A percentile compares a stretch with the other conserved stretches of the same genome.
These are phyloP conservation scores for Metarhizium rileyi DNA, from an alignment of 2,329 filamentous ascomycete genomes.

Conservation along the genomic window DNA sequence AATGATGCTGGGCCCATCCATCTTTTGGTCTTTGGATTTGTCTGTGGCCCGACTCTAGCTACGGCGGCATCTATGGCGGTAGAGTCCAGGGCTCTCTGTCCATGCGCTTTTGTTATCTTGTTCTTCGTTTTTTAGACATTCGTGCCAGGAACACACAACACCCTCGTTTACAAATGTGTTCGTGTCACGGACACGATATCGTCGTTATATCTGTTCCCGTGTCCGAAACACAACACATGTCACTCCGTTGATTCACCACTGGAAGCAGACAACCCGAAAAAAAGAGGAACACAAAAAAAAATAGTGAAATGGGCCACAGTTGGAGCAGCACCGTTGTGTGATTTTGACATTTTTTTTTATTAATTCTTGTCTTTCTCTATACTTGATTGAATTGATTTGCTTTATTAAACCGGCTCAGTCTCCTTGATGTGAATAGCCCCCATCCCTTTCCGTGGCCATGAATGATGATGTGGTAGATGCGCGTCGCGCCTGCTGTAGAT, in stretches of 20 bases:
- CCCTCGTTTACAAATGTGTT: background rate
- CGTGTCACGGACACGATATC: background rate
- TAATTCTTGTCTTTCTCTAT: background rate
- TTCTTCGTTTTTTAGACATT: background rate
- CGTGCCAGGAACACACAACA: background rate
- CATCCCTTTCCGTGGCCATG: background rate
- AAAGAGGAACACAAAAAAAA: background rate
- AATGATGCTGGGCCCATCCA: background rate
- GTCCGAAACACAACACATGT: no score
- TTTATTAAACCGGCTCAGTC: background rate
- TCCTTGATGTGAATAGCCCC: background rate
- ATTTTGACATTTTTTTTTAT: background rate
- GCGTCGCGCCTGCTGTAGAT: background rate
- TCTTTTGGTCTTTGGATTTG: background rate
- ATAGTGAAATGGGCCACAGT: background rate
- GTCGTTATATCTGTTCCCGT: no score
- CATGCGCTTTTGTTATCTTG: no score
- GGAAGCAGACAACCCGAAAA: background rate
- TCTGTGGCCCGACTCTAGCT: background rate
- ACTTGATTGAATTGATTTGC: background rate
- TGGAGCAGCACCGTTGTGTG: no score
- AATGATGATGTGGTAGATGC: background rate
- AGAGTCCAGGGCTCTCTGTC: no score
- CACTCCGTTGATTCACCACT: background rate
- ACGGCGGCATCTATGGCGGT: no score